Evolutionary conservation across 2,329 filamentous ascomycete genomes (phyloP).

Genomic region (Xylaria digitata): DNA sequence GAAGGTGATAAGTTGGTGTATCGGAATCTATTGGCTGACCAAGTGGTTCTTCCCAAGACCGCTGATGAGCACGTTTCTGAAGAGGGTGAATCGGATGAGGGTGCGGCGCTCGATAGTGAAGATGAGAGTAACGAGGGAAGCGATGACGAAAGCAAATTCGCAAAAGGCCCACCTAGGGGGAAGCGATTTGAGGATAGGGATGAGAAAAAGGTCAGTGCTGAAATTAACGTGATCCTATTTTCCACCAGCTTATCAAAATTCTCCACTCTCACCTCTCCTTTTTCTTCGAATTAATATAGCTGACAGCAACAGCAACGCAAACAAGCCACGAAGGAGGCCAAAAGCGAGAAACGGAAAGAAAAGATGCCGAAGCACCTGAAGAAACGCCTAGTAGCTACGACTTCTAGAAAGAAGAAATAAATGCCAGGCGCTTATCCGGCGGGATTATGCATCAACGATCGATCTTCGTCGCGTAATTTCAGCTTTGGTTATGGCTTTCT

Average conservation of each 20-base stretch:
- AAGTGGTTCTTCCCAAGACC: constrained; percentile 59
- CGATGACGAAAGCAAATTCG: constrained; percentile 66
- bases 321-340: constrained; percentile 91
- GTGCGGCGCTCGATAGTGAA: constrained; percentile 58
- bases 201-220: constrained; percentile 73
- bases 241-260: constrained; percentile 4
- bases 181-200: constrained; percentile 93
- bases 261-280: constrained; percentile 2
- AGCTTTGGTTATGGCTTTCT: constrained; percentile 1
- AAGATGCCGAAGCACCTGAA: constrained; percentile 98
- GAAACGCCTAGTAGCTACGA: constrained; percentile 80
- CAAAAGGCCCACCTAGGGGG: constrained; percentile 77
- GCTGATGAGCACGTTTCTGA: constrained; percentile 49
- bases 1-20: constrained; percentile 85
- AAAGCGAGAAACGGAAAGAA: constrained; percentile 89
- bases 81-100: constrained; percentile 61
- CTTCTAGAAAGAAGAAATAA: constrained; percentile 72
- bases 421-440: constrained; percentile 27
- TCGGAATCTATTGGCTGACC: constrained; percentile 81
- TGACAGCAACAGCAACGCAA: constrained; percentile 70
- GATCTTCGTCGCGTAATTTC: background rate
- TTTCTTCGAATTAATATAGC: background rate
- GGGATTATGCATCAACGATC: background rate
- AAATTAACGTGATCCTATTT: constrained; percentile 13
- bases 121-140: constrained; percentile 55